Evolutionary conservation across 2,329 filamentous ascomycete genomes (phyloP), one percentile per base, ranked within the genome.

Genomic region (Ophidiomyces ophidiicola): DNA sequence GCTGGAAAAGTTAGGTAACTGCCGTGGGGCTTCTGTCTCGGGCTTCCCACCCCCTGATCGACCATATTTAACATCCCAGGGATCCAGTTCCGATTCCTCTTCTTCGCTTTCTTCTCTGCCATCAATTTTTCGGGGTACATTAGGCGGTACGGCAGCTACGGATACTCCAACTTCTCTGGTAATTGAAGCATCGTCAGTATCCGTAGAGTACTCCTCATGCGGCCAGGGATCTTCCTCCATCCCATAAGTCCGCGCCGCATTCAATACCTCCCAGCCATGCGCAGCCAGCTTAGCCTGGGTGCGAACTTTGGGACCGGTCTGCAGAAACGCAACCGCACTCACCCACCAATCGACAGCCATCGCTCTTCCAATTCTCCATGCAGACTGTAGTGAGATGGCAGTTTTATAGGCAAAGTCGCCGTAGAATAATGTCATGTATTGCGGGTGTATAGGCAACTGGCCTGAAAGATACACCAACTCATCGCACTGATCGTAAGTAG

Each of bases 371-470:
- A 98, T 80, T 26, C 88, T 76, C 76, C 80, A 87, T 17, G 96
- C 72, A 58, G 96, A 88, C 58, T 98, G 90, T 8, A 96, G 67
- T 1, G 86, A 74, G 3, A 98, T 68, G 0, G 74, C 65, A 4
- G 80, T 68, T 7, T 24, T 20, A 20, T 8, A 5, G 43, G 45
- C 15, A 45, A 39, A 4, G 39, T 26, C 42, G 3, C 49, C 40
- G 1, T 50, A 45, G 4, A 47, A 46, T 31, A 69, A 51, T 4
- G 65, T 55, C 88, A 96, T 96, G 3, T 73, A 79, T 3, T 78
- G 72, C 0, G 90, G 87, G 4, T 88, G 62, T 3, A 98, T 71
- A 1, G 88, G 85, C 35, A 98, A 94, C 60, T 96, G 90, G 0
- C 90, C 90, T 0, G 90, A 87, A 24, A 94, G 70, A 39, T 77